These are phyloP conservation scores for Cucumis melo DNA, from an alignment of 306 rosid species.

Conservation along the genomic window DNA sequence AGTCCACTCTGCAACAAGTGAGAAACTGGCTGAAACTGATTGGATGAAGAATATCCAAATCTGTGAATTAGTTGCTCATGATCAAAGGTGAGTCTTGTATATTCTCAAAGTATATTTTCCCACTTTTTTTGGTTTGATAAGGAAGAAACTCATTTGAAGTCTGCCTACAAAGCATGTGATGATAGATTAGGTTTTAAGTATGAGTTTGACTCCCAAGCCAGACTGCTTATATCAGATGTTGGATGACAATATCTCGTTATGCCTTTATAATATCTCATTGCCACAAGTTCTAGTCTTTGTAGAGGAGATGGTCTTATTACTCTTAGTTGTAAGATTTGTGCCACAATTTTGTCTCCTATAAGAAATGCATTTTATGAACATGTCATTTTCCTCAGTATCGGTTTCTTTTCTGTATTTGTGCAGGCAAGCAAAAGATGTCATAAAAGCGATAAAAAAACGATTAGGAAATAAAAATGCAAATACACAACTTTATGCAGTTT, in stretches of 20 bases:
- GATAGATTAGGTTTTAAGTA: not conserved
- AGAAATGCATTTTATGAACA: not conserved
- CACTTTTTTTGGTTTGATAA: not conserved
- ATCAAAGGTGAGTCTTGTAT: conserved; percentile 48
- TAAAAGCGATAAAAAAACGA: conserved; percentile 73
- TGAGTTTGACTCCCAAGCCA: not conserved
- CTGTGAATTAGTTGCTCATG: conserved; percentile 74
- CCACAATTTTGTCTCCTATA: not conserved
- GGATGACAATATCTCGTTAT: not conserved
- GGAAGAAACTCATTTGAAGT: not conserved
- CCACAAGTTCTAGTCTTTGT: not conserved
- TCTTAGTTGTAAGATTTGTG: not conserved
- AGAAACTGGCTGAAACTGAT: conserved; percentile 63
- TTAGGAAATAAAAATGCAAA: conserved; percentile 59
- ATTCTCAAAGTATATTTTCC: not conserved
- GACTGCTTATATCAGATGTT: not conserved
- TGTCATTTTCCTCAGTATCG: not conserved
- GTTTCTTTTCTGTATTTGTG: conserved; percentile 3
- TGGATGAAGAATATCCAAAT: conserved; percentile 82
- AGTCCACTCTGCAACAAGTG: conserved; percentile 77
- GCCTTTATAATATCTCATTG: not conserved
- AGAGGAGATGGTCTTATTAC: not conserved
- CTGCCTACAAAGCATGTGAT: not conserved
- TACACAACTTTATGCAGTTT: conserved; percentile 63
- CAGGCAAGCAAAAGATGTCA: conserved; percentile 70